Conservation (phyloP, 768 basidiomycete species). For the Hypholoma sublateritium region DNA sequence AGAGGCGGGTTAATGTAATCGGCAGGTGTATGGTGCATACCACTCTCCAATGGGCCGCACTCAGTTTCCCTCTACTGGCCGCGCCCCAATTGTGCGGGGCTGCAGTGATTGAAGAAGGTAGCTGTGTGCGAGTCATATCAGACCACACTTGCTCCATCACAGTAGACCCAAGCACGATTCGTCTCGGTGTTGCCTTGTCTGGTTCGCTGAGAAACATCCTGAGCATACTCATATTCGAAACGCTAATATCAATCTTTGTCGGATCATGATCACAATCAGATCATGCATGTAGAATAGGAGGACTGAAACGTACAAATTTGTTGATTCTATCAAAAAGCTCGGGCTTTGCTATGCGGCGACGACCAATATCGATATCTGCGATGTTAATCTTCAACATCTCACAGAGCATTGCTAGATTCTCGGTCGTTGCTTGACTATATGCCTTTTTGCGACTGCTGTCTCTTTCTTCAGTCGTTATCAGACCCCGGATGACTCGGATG, state of each 20-base stretch:
- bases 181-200: background rate
- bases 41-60: slow-evolving; percentile 31
- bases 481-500: background rate
- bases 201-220: background rate
- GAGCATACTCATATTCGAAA: background rate
- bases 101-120: slow-evolving; percentile 20
- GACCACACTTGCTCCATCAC: slow-evolving; percentile 10
- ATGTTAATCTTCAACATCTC: background rate
- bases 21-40: slow-evolving; percentile 25
- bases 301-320: background rate
- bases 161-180: background rate
- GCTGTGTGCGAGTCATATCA: slow-evolving; percentile 16
- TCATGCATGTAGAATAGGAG: no score
- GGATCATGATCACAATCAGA: no score
- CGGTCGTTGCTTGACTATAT: background rate
- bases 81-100: slow-evolving; percentile 15
- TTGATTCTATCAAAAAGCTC: background rate
- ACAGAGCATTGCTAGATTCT: background rate
- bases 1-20: slow-evolving; percentile 27
- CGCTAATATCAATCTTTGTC: background rate
- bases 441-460: background rate
- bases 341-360: background rate
- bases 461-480: background rate
- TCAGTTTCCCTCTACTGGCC: slow-evolving; percentile 25
- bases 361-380: background rate